Evolutionary conservation across 2,329 filamentous ascomycete species (phyloP), one percentile per base, ranked within the genome.

Genomic region (Aspergillus neotritici): DNA sequence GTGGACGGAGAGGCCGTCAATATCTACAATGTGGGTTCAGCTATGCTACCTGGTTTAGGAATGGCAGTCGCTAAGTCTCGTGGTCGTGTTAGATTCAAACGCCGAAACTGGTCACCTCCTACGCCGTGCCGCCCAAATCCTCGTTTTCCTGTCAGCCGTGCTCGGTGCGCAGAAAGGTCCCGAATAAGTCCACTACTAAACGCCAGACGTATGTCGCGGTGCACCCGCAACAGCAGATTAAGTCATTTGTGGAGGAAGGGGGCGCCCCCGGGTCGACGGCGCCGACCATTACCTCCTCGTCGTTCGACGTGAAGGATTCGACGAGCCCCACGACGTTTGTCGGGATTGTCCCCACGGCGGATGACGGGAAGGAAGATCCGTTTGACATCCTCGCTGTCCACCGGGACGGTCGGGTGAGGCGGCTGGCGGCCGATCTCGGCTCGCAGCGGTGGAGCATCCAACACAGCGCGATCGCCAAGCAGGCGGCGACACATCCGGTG

Each of bases 1-100:
- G 67, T 82, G 11, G 78, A 83, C 57, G 78, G 79, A 31, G 78
- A 83, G 57, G 75, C 76, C 25, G 65, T 83, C 38, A 80, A 76
- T 50, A 74, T 83, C 30, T 82, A 82, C 64, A 79, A 80, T 63
- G 79, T 82, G 68, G 37, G 63, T 32, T 34, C 28, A 14, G 4
- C 13, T 4, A 21, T 5, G 11, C 11, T 25, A 5, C 17, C 17
- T 21, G 7, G 14, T n/a, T 4, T 4, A 7, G 13, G 9, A 8
- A 17, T 6, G 11, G 4, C 29, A 6, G 8, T 5, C 33, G 4
- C 30, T 2, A 9, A 36, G 52, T 53, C 42, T 51, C 32, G n/a
- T 31, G 29, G 31, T 32, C 37, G 28, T 61, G 25, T 16, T 34
- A 83, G 80, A 65, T 82, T 15, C 77, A 80, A 71, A 78, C 75